Percentiles rank a stretch among this genome's conserved stretches.
phyloP scores from a whole-genome alignment of 1,284 basidiomycete genomes.

The Calocybe gambosa region DNA sequence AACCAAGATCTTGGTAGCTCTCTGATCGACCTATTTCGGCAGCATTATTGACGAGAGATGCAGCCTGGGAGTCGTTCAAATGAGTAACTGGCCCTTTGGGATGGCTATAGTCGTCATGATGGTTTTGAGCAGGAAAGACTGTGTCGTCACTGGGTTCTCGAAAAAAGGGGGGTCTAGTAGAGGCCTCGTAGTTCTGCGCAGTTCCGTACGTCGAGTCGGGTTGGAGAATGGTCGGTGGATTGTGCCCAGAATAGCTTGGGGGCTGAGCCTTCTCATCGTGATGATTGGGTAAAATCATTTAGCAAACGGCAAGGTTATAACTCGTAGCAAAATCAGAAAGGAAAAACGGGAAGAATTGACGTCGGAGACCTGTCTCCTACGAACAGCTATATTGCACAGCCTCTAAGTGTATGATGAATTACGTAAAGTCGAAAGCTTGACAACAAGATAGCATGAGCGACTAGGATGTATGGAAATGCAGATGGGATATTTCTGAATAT shows the following conservation, averaged over 20 bases:
- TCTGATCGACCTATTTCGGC: conserved; percentile 31
- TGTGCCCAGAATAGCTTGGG: conserved; percentile 6
- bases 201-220: background rate
- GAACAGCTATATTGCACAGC: conserved; percentile 6
- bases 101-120: conserved; percentile 9
- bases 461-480: conserved; percentile 1
- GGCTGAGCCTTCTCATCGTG: conserved; percentile 12
- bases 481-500: background rate
- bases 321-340: background rate
- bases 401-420: background rate
- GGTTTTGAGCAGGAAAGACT: background rate
- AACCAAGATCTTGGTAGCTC: conserved; percentile 53
- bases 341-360: background rate
- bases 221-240: conserved; percentile 1
- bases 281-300: conserved; percentile 13
- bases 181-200: conserved; percentile 2
- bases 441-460: background rate
- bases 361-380: conserved; percentile 1
- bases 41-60: conserved; percentile 40
- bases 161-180: conserved; percentile 8
- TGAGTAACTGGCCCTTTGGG: conserved; percentile 7
- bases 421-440: background rate
- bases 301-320: background rate
- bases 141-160: conserved; percentile 9
- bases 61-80: conserved; percentile 27